Percentiles rank a stretch among this genome's conserved stretches.
Conservation (phyloP, 805 yeast species). For the Candida takata region DNA sequence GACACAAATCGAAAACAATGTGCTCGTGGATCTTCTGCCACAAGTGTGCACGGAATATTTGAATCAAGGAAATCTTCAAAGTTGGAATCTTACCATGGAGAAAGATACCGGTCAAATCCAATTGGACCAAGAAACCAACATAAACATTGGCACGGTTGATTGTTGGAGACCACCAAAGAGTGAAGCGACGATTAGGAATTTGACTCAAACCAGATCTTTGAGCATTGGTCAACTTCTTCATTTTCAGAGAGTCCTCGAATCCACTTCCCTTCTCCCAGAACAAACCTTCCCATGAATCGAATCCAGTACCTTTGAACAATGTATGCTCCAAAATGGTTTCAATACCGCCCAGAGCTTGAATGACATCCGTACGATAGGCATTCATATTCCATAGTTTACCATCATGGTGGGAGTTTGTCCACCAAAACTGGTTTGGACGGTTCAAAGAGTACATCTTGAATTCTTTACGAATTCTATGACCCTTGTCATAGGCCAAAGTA, state of each 20-base stretch:
- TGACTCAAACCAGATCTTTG: slow-evolving; percentile 96
- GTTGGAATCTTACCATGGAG: slow-evolving; percentile 98
- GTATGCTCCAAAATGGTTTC: slow-evolving; percentile 95
- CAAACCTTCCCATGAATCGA: slow-evolving; percentile 96
- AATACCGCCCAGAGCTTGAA: slow-evolving; percentile 95
- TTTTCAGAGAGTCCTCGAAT: slow-evolving; percentile 91
- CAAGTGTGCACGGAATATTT: slow-evolving; percentile 93
- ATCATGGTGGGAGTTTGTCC: slow-evolving; percentile 91
- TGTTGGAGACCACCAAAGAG: slow-evolving; percentile 99
- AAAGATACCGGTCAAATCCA: slow-evolving; percentile 94
- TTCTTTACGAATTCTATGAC: slow-evolving; percentile 77
- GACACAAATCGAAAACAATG: slow-evolving; percentile 87
- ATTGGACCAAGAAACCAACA: slow-evolving; percentile 93
- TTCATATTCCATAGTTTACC: slow-evolving; percentile 94
- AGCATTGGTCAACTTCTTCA: slow-evolving; percentile 92
- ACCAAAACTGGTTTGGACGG: slow-evolving; percentile 88
- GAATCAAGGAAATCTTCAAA: slow-evolving; percentile 87
- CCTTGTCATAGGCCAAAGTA: slow-evolving; percentile 90
- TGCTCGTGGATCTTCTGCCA: slow-evolving; percentile 99
- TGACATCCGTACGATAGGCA: slow-evolving; percentile 90
- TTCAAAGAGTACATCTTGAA: slow-evolving; percentile 68
- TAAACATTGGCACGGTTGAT: slow-evolving; percentile 96
- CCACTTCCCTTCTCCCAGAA: slow-evolving; percentile 99
- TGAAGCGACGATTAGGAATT: slow-evolving; percentile 94
- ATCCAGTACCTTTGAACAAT: slow-evolving; percentile 92